Evolutionary conservation across 805 yeast genomes (phyloP), one percentile per base, ranked within the genome.

Genomic region (Candida ovalis): DNA sequence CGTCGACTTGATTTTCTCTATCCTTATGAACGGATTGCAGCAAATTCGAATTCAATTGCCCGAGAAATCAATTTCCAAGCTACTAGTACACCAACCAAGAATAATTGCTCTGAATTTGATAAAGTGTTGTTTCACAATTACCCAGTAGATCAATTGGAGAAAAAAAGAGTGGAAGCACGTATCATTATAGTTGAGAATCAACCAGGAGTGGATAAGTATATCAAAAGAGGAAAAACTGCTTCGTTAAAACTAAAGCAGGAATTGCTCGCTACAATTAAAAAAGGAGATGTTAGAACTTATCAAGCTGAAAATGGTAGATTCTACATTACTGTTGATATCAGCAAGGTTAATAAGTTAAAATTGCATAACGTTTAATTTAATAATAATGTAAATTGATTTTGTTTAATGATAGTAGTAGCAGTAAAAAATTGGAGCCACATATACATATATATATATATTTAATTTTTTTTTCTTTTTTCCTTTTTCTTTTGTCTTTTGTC

Each of bases 101-200:
- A 10, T 6, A 19, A 13, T n/a, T 13, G n/a, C 25, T 17, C 12
- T 18, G 8, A 35, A 18, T 8, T 17, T 18, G 38, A 35, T 18
- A 23, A 6, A 10, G 8, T 18, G 21, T 17, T 35, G 22, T 18
- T 18, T 7, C 38, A 17, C 22, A 12, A 35, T 7, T 15, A 17
- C 19, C 7, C 36, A 17, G 43, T 43, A 40, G n/a, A 35, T 21
- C 13, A 45, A 25, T 9, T 44, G 36, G 25, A 48, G 40, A 9
- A 46, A 49, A 40, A 35, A 33, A 8, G 42, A 35, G 38, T 56
- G 13, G 59, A 54, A 42, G 44, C 60, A 9, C 43, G 60, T 42
- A 49, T 59, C 19, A 43, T 59, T 19, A 50, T 54, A 30, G 48
- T 59, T 28, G 62, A 60, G 40, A 60, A 57, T 42, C 55, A 55